Evolutionary conservation across 2,329 filamentous ascomycete species (phyloP), one percentile per base, ranked within the genome.

Genomic region (Aspergillus pseudotamarii): DNA sequence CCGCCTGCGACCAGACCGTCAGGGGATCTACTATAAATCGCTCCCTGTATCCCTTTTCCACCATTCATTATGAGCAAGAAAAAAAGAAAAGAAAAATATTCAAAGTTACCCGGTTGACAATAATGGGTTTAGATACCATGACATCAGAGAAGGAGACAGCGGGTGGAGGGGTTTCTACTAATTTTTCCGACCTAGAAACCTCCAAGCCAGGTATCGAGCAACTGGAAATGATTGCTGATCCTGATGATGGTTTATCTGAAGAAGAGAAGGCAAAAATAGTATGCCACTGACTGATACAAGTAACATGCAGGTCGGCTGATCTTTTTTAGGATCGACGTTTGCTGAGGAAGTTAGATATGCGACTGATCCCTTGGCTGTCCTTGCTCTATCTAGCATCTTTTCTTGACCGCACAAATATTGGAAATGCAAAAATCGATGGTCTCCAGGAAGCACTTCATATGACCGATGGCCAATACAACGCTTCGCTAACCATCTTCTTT

Each of bases 381-480:
- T 69, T 83, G 6, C 75, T 83, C 8, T 83, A 83, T 63, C 76
- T 83, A 5, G 75, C 79, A 30, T 76, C 75, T 2, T 80, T 80
- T 51, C 65, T 80, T n/a, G 78, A 80, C 64, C 72, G 74, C 21
- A 93, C 92, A 30, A 94, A 95, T 71, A 91, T 94, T 63, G 91
- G 91, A 51, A 95, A 84, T 78, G 92, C 86, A 2, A 86, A 86
- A 71, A 80, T 88, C 26, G 85, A 82, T n/a, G 84, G 85, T 16
- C 75, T 88, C 3, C 76, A 83, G 60, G 72, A 82, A 12, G 88
- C 91, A 62, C 79, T 95, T 8, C 68, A 84, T 36, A 86, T 94
- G 82, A 84, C 83, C 0, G 83, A 85, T 2, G 78, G 82, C 6
- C 82, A 91, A 72, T 96, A 93, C 80, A 94, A 94, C 75, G 83